phyloP scores from a whole-genome alignment of 208 protist genomes.

The Acanthamoeba healyi region DNA sequence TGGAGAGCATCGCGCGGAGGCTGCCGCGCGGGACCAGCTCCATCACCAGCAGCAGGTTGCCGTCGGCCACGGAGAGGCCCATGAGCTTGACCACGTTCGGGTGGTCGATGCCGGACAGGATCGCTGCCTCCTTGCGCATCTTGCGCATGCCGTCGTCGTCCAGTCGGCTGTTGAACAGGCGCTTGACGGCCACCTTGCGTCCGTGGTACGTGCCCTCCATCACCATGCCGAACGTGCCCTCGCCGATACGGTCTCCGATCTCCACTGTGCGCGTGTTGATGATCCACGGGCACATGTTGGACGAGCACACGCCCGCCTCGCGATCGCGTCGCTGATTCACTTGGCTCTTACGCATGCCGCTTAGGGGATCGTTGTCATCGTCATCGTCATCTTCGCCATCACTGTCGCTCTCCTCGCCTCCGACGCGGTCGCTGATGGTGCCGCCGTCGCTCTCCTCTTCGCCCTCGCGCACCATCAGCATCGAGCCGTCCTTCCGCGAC shows the following conservation, averaged over 20 bases:
- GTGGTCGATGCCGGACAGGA: conserved; percentile 9
- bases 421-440: not conserved
- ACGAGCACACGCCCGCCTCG: not conserved
- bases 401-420: not conserved
- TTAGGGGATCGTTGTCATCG: not conserved
- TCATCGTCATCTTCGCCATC: not conserved
- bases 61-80: conserved; percentile 70
- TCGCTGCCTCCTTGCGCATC: not conserved
- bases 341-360: not conserved
- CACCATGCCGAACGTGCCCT: not conserved
- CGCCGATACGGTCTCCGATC: not conserved
- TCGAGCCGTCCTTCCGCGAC: not conserved
- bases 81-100: conserved; percentile 32
- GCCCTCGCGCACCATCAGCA: not conserved
- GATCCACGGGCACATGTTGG: conserved; percentile 45
- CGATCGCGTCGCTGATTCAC: not conserved
- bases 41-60: conserved; percentile 84
- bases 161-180: not conserved
- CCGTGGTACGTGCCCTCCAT: not conserved
- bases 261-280: not conserved
- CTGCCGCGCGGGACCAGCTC: conserved; percentile 81
- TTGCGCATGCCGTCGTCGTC: conserved; percentile 8
- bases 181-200: conserved; percentile 61
- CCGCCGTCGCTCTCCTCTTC: not conserved
- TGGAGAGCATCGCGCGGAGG: conserved; percentile 79